phyloP scores from a whole-genome alignment of 345 rosid genomes.

The Odontarrhena argentea region DNA sequence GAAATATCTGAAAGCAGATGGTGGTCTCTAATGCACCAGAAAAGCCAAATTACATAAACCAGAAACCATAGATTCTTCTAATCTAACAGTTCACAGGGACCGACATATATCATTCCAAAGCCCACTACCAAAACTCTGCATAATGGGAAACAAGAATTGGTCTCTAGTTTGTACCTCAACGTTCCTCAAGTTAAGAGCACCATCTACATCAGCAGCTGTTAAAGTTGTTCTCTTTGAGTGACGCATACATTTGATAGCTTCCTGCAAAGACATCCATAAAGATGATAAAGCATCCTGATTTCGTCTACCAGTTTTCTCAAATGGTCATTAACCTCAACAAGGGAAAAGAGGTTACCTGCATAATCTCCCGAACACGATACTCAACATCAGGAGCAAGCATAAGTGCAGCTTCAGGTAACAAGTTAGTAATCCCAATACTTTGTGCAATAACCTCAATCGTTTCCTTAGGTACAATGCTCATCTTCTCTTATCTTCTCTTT shows the following conservation, averaged over 20 bases:
- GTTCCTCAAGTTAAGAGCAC: conserved; percentile 78
- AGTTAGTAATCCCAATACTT: conserved; percentile 70
- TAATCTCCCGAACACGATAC: conserved; percentile 88
- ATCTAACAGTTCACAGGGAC: too few species aligned
- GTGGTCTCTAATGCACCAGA: conserved; percentile 8
- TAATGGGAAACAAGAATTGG: neutral
- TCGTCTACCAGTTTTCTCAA: neutral
- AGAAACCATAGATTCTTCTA: conserved; percentile 10
- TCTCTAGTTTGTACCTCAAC: conserved; percentile 61
- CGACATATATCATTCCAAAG: neutral
- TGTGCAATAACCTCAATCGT: conserved; percentile 87
- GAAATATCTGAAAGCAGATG: neutral
- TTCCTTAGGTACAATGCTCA: conserved; percentile 92
- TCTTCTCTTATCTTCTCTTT: conserved; percentile 30
- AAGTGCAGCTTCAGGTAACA: conserved; percentile 74
- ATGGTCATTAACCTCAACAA: conserved; percentile 4
- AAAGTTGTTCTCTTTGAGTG: conserved; percentile 81
- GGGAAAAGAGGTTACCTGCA: conserved; percentile 57
- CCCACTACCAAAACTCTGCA: conserved; percentile 15
- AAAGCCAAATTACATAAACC: conserved; percentile 18
- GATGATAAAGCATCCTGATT: conserved; percentile 11
- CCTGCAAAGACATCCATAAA: conserved; percentile 48
- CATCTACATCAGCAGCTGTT: conserved; percentile 79
- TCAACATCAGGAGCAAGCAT: conserved; percentile 95
- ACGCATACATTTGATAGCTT: conserved; percentile 94